Evolutionary conservation across 177 flowering plant species (phyloP).

Genomic region (Telopea speciosissima): DNA sequence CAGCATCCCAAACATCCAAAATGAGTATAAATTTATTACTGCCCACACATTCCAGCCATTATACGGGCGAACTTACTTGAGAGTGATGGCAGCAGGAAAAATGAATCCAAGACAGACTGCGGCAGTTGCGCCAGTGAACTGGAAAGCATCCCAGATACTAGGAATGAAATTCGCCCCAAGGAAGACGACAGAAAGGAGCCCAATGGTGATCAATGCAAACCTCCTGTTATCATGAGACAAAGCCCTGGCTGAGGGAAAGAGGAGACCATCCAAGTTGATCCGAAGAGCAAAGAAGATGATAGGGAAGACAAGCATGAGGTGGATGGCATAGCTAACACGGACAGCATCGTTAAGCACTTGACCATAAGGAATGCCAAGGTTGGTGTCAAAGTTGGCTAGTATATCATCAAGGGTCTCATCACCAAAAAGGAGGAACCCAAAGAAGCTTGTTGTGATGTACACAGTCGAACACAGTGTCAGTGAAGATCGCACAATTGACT

Average conservation of each 20-base stretch:
- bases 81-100: conserved; percentile 78
- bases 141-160: conserved; percentile 99
- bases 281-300: conserved; percentile 81
- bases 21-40: not conserved
- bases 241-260: conserved; percentile 67
- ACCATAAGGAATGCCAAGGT: conserved; percentile 87
- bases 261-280: conserved; percentile 80
- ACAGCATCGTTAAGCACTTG: conserved; percentile 81
- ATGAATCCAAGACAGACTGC: conserved; percentile 94
- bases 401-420: conserved; percentile 90
- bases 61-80: conserved; percentile 41
- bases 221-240: conserved; percentile 51
- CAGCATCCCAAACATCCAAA: not conserved
- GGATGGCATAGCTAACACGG: conserved; percentile 87
- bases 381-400: conserved; percentile 80
- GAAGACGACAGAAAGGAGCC: conserved; percentile 57
- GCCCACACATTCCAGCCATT: not conserved
- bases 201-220: conserved; percentile 53
- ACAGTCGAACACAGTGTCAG: conserved; percentile 78
- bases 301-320: conserved; percentile 97
- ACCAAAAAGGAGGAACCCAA: conserved; percentile 90
- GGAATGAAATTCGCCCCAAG: conserved; percentile 93
- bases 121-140: conserved; percentile 97
- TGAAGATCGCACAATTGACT: conserved; percentile 57
- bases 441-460: conserved; percentile 78